Evolutionary conservation across 805 yeast species (phyloP), one percentile per base, ranked within the genome.

Genomic region (Blastobotrys attinorum): DNA sequence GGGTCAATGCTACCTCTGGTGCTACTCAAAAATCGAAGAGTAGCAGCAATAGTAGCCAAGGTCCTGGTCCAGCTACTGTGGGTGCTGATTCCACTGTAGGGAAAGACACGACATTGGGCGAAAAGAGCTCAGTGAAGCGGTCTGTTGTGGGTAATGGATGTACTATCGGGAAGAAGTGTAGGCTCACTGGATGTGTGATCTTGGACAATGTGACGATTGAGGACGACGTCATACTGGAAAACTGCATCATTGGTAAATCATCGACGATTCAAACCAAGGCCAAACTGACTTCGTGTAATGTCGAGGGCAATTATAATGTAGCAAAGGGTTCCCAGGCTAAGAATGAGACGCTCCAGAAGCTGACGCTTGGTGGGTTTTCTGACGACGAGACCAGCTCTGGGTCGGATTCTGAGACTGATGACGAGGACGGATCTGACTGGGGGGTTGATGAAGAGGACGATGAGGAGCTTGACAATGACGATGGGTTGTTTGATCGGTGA

Each of bases 61-160:
- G 59, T 50, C 20, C 45, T 16, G 22, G 47, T 57, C 40, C 47
- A 55, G 90, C 96, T 1, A 81, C 82, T 13, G 76, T 92, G 29
- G 97, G 97, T 44, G 81, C 80, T 7, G 98, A 90, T 62, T 84
- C 95, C 0, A 62, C 81, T 31, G 79, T 90, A 10, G 97, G 90
- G 8, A 70, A 67, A 8, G 66, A 69, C 31, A 75, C 90, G n/a
- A 62, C 60, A 1, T 61, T 92, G 42, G 92, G 87, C 16, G 97
- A 87, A 56, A 77, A 78, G 52, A 82, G 95, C 17, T 84, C 81
- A 59, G 86, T 92, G 41, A 92, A 92, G 65, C 76, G 92, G 48
- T 75, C 95, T 0, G 85, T 86, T 13, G 71, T 92, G 22, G 96
- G 96, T 4, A 62, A 70, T 8, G 72, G 75, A 53, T 85, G 95